Base-by-base conservation (phyloP, 2,329 filamentous ascomycete genomes). In the Hypoxylon sp. region DNA sequence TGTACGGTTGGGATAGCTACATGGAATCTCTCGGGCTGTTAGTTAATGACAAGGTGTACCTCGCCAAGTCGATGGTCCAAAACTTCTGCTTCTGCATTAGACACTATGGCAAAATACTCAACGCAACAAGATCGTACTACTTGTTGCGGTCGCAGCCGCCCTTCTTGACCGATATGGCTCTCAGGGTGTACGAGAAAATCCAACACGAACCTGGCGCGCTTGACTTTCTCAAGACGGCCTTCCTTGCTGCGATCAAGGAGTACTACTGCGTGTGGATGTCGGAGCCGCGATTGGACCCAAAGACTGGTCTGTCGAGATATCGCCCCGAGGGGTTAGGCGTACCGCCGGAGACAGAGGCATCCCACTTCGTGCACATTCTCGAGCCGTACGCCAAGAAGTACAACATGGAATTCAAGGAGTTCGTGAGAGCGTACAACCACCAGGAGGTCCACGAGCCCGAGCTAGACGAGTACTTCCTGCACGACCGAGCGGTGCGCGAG, bases 1-100 rank as follows among this genome's bases (percentile, higher is more conserved):
- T 99, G 22, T 99, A 99, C 78, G 95, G 95, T 51, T 99, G 96
- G 96, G 96, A 99, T 81, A 98, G 94, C 79, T 99, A 98, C 84
- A 98, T 99, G 94, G 93, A 95, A 79, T 96, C 95, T 4, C 85
- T 98, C 2, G 96, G 96, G 17, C 86, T 99, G 65, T 84, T 98
- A 66, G 89, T 94, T 74, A 94, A 95, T 77, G 92, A 96, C 78
- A 90, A 93, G 66, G 90, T 94, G 22, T 90, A 98, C 75, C 84
- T 98, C 61, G 94, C 94, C 73, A 97, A 98, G 83, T 88, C 91
- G 54, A 98, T 99, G 94, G 94, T 98, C 57, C 86, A 88, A 75
- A 97, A 99, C 83, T 98, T 98, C 80, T 97, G 94, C 80, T 99
- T 99, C 84, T 97, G 94, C 82, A 98, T 99, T 81, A 91, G 94